These are phyloP conservation scores for Coemansia guatemalensis DNA, from an alignment of 192 early-diverging fungal genomes.

Conservation along the genomic window DNA sequence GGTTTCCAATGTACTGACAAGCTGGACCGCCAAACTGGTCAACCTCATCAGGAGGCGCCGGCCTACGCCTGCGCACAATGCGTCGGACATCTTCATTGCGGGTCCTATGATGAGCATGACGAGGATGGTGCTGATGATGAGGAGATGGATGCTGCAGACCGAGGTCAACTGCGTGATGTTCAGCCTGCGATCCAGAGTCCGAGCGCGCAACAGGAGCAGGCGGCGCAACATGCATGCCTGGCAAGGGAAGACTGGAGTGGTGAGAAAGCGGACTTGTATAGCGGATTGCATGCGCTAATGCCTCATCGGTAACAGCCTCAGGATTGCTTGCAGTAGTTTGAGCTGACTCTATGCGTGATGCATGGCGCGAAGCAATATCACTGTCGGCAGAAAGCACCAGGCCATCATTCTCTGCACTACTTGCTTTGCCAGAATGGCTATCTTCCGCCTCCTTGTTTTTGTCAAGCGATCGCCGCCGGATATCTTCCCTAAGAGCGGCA, in stretches of 20 bases:
- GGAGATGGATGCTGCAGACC: background rate
- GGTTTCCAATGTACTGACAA: conserved; percentile 48
- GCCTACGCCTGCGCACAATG: conserved; percentile 24
- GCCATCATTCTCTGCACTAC: conserved; percentile 13
- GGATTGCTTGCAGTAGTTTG: conserved; percentile 23
- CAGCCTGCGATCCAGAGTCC: background rate
- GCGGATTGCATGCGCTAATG: background rate
- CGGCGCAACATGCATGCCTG: background rate
- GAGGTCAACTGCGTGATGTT: conserved; percentile 1
- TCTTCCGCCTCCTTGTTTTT: background rate
- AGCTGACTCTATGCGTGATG: conserved; percentile 22
- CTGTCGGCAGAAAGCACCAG: conserved; percentile 37
- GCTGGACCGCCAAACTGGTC: conserved; percentile 8
- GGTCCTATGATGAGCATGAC: background rate
- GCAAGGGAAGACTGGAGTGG: conserved; percentile 21
- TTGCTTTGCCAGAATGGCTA: background rate
- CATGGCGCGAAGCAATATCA: conserved; percentile 13
- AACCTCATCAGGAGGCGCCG: background rate
- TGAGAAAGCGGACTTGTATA: conserved; percentile 15
- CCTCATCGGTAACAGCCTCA: conserved; percentile 2
- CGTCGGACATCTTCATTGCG: conserved; percentile 11
- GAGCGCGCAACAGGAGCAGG: conserved; percentile 1
- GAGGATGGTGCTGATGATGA: conserved; percentile 9
- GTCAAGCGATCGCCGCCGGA: conserved; percentile 9
- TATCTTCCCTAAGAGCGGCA: background rate